Conservation (phyloP, 345 rosid genomes). For the Brassica nigra region DNA sequence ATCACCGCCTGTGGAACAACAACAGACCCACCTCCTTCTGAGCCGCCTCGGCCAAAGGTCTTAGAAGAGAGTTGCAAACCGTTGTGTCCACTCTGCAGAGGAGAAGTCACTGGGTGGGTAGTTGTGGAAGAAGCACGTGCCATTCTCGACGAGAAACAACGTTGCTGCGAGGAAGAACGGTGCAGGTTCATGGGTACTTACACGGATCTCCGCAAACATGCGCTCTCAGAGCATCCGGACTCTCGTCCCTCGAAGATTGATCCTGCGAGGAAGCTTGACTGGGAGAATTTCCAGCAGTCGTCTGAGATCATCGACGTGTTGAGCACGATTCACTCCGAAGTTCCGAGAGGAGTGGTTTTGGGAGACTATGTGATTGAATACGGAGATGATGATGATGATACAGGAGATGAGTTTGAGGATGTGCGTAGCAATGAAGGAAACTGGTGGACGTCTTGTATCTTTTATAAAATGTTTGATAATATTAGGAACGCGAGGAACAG, state of each 20-base stretch:
- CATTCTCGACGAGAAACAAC: conserved; percentile 71
- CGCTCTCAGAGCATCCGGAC: conserved; percentile 83
- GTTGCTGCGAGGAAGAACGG: conserved; percentile 72
- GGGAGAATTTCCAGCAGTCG: conserved; percentile 98
- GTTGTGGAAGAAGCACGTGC: conserved; percentile 70
- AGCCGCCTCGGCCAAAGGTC: conserved; percentile 32
- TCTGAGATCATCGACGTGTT: conserved; percentile 91
- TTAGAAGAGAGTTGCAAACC: conserved; percentile 58
- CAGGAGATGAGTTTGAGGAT: conserved; percentile 88
- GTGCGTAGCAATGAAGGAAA: conserved; percentile 72
- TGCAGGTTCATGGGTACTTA: conserved; percentile 72
- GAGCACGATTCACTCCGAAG: conserved; percentile 97
- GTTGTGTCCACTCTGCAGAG: conserved; percentile 90
- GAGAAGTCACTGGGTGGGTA: conserved; percentile 87
- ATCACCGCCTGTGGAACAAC: conserved; percentile 72
- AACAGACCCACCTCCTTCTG: conserved; percentile 47
- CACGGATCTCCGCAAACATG: conserved; percentile 61
- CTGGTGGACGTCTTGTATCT: conserved; percentile 97
- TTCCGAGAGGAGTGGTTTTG: conserved; percentile 89
- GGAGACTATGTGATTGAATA: conserved; percentile 98
- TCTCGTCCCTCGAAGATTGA: conserved; percentile 86
- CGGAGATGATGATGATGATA: conserved; percentile 68
- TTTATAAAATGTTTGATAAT: conserved; percentile 85
- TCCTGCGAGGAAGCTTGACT: conserved; percentile 88
- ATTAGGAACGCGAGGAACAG: conserved; percentile 84